Evolutionary conservation across 495 filamentous ascomycete species (phyloP).

Genomic region (Aspergillus nidulans): DNA sequence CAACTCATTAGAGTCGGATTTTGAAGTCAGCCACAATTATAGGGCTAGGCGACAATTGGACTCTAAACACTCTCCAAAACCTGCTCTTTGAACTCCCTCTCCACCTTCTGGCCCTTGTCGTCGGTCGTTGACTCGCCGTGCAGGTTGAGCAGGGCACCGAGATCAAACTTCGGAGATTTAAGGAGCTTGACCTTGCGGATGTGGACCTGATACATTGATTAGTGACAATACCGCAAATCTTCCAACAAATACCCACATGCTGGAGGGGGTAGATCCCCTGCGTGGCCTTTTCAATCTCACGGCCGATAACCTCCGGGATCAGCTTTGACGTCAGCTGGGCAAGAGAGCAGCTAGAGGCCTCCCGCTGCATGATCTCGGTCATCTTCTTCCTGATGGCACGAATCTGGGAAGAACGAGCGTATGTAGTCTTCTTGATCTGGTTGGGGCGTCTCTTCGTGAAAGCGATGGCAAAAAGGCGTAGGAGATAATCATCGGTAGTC

Average conservation of each 20-base stretch:
- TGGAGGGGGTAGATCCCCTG: constrained; percentile 99
- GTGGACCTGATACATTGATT: constrained; percentile 68
- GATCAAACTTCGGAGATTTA: constrained; percentile 97
- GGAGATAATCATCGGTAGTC: constrained; percentile 98
- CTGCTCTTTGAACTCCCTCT: constrained; percentile 97
- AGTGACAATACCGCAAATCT: constrained; percentile 13
- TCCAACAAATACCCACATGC: constrained; percentile 61
- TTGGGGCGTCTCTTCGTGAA: constrained; percentile 98
- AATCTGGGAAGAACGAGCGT: constrained; percentile 92
- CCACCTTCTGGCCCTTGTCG: constrained; percentile 96
- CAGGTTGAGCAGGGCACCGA: constrained; percentile 86
- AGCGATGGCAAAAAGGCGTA: constrained; percentile 96
- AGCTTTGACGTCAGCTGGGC: constrained; percentile 95
- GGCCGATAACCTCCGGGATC: constrained; percentile 97
- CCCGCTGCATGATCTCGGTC: constrained; percentile 96
- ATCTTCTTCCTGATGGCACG: constrained; percentile 98
- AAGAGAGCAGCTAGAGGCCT: constrained; percentile 89
- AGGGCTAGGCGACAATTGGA: constrained; percentile 18
- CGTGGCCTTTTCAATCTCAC: constrained; percentile 98
- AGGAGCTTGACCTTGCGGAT: constrained; percentile 99
- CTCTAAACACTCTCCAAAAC: constrained; percentile 87
- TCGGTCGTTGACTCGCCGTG: constrained; percentile 97
- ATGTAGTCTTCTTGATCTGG: constrained; percentile 99
- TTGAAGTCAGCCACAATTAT: constrained; percentile 20
- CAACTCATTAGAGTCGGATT: neutral